Base-by-base conservation (phyloP, 306 rosid genomes). In the Gynostemma pentaphyllum region DNA sequence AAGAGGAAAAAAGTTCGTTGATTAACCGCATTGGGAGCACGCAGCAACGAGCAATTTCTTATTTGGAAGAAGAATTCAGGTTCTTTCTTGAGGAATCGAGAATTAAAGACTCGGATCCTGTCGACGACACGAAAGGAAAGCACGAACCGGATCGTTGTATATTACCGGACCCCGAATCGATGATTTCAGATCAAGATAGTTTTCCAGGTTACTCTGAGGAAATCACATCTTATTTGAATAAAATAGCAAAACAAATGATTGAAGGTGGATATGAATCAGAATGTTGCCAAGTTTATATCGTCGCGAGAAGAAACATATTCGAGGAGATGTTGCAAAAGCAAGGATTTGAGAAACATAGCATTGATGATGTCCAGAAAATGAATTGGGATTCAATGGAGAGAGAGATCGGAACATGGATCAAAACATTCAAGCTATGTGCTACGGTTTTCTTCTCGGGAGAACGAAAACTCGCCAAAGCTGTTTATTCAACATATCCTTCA, bases 61-160 rank as follows among this genome's bases (percentile, higher is more conserved):
- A 64, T 80, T 70, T 89, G 63, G 95, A 89, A 61, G 95, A 89
- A 11, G 89, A 82, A 23, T 84, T 89, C 69, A 71, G 88, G 1
- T 4, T 70, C 14, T 64, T 86, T 14, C 50, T 86, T 9, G 97
- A 89, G 70, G 89, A 83, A 61, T 76, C 68, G 1, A 74, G 45
- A 75, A 56, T 39, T 5, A 34, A 16, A 0, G 80, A 85, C 30
- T 19, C 67, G n/a, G 76, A 74, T n/a, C 40, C 72, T 15, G 76
- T 67, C 6, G 27, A 9, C 23, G 44, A 26, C 18, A 0, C 27
- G 34, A 75, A 79, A 57, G 65, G 81, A 45, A 77, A 73, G 64
- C 80, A 78, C 14, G 70, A 40, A 27, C 44, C 73, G 9, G 76
- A 76, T 0, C 49, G 21, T 15, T 10, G 21, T 42, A 32, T 15